A percentile compares a stretch with the other conserved stretches of the same genome.
These are phyloP conservation scores for Dendrocalamus latiflorus DNA, from an alignment of 202 grass and related monocot genomes.

Conservation along the genomic window DNA sequence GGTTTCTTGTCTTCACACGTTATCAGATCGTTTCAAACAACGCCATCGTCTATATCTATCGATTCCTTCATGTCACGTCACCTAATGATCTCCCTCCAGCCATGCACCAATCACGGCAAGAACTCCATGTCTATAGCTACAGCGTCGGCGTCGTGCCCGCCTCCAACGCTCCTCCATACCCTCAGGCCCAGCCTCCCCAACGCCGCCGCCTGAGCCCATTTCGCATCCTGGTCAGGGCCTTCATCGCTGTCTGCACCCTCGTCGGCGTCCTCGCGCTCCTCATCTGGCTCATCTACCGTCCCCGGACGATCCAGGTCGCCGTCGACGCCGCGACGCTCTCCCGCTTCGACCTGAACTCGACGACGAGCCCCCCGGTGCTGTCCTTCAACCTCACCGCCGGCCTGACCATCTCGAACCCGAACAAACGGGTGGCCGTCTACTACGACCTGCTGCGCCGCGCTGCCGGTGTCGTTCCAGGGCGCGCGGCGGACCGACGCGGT, in stretches of 20 bases:
- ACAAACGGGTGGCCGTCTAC: conserved; percentile 37
- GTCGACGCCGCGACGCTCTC: conserved; percentile 33
- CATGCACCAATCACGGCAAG: conserved; percentile 18
- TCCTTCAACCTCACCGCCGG: conserved; percentile 36
- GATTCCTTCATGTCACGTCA: background rate
- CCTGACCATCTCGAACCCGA: conserved; percentile 41
- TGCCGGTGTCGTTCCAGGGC: conserved; percentile 63
- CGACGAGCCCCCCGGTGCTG: conserved; percentile 1
- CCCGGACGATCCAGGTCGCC: conserved; percentile 35
- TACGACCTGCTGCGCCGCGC: conserved; percentile 38
- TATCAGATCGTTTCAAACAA: background rate
- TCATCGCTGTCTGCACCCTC: conserved; percentile 27
- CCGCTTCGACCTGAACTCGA: conserved; percentile 12
- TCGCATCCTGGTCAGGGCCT: conserved; percentile 14
- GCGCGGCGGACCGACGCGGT: conserved; percentile 15
- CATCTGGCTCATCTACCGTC: conserved; percentile 60
- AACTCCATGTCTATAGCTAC: conserved; percentile 13
- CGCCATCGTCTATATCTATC: background rate
- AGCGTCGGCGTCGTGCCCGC: background rate
- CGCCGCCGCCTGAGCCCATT: background rate
- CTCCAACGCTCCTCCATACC: background rate
- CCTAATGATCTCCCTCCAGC: background rate
- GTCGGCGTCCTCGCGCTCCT: conserved; percentile 26
- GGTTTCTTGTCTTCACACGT: background rate
- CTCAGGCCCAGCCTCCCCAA: background rate